Evolutionary conservation across 2,329 filamentous ascomycete genomes (phyloP).

Genomic region (Catunica adiposa): DNA sequence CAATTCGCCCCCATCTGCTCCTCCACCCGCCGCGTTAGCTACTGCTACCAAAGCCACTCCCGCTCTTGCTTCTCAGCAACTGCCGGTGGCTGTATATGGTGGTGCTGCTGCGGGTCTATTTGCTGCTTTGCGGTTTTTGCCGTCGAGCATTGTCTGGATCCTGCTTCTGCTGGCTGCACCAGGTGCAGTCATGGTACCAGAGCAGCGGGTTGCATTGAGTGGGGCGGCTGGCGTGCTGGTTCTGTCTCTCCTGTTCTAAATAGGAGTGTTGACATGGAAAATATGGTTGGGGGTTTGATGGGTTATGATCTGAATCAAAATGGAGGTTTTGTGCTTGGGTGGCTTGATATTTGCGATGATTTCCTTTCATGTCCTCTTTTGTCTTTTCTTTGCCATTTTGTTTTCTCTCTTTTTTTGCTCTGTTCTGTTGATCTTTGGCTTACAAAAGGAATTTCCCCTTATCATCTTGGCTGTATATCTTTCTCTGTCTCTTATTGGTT

Average conservation of each 20-base stretch:
- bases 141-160: background rate
- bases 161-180: slow-evolving; percentile 3
- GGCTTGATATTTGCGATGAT: background rate
- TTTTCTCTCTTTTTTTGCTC: background rate
- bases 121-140: slow-evolving; percentile 1
- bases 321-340: background rate
- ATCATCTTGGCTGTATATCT: background rate
- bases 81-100: background rate
- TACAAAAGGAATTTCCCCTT: slow-evolving; percentile 5
- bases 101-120: background rate
- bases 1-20: background rate
- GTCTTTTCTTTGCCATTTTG: slow-evolving; percentile 1
- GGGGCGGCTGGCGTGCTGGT: slow-evolving; percentile 1
- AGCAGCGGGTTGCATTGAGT: slow-evolving; percentile 2
- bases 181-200: background rate
- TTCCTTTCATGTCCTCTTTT: slow-evolving; percentile 5
- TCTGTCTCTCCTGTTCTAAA: slow-evolving; percentile 7
- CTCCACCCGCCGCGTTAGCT: background rate
- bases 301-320: slow-evolving; percentile 1
- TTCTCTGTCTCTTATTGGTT: background rate
- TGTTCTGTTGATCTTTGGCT: background rate
- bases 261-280: background rate
- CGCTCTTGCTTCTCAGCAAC: background rate
- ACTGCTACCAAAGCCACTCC: background rate
- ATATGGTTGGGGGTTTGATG: background rate